Base-by-base conservation (phyloP, 345 rosid genomes). In the Punica granatum region DNA sequence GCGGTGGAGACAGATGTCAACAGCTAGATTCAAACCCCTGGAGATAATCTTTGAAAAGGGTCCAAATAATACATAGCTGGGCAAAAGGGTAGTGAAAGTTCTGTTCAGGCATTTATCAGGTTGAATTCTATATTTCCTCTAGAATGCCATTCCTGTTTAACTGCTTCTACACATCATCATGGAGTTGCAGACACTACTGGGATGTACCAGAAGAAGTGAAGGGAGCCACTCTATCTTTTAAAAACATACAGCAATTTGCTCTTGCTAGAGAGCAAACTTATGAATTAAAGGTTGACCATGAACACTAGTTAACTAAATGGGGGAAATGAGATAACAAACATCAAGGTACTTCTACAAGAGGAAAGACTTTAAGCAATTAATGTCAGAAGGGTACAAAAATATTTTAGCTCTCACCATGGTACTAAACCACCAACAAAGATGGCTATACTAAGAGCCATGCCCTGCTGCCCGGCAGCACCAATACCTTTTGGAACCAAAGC, bases 381-480 rank as follows among this genome's bases (percentile, higher is more conserved):
- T n/a, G 66, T 18, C 6, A 7, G 19, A 28, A 42, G 46, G 11
- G 28, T 23, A 48, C 48, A 13, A n/a, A n/a, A n/a, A n/a, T n/a
- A n/a, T n/a, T n/a, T n/a, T 32, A 70, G 36, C 61, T 25, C 70
- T 61, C 86, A 92, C 97, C 96, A 90, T 77, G 97, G 67, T 54
- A 83, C 77, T 44, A 97, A 72, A 56, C 71, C 79, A 53, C 97
- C 97, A 39, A 92, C 97, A 67, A 92, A 92, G 56, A 90, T 93
- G 43, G 88, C 84, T 3, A 88, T 87, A 80, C 97, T 92, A 31
- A 90, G 87, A 30, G 97, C 97, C 98, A 92, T 92, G 80, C 98
- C 90, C 74, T 97, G 83, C 66, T 88, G 98, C 70, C 97, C 98
- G 51, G 96, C 97, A 66, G 98, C 97, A 76, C 97, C 97, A 85